Conservation (phyloP, 176 grass and related monocot genomes). For the Eragrostis curvula region DNA sequence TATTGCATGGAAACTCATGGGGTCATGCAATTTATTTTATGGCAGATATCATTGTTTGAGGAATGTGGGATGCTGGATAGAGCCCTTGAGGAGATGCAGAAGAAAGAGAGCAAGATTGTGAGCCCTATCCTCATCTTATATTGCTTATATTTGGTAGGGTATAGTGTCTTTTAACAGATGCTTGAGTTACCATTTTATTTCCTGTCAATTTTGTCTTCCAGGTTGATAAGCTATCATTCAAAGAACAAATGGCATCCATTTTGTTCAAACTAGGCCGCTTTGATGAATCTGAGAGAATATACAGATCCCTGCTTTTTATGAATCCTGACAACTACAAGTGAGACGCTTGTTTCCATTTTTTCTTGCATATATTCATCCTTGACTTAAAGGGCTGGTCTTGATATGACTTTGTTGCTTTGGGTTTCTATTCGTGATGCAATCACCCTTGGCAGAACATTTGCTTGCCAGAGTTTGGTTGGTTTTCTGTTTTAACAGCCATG, state of each 20-base stretch:
- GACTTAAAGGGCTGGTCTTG: background rate
- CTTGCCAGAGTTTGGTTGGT: background rate
- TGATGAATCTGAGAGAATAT: slow-evolving; percentile 83
- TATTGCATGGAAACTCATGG: slow-evolving; percentile 3
- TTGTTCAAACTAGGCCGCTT: slow-evolving; percentile 75
- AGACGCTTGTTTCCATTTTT: slow-evolving; percentile 13
- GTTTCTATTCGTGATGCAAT: background rate
- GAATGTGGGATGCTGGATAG: slow-evolving; percentile 85
- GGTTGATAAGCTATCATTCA: slow-evolving; percentile 93
- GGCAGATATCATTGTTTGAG: slow-evolving; percentile 89
- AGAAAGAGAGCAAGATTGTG: slow-evolving; percentile 92
- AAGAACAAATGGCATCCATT: slow-evolving; percentile 93
- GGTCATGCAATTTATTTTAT: slow-evolving; percentile 40
- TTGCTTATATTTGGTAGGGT: slow-evolving; percentile 3
- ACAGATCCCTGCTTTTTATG: slow-evolving; percentile 90
- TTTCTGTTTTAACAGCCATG: background rate
- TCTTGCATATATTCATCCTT: background rate
- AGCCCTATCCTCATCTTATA: slow-evolving; percentile 28
- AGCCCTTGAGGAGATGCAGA: slow-evolving; percentile 88
- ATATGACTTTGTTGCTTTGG: slow-evolving; percentile 19
- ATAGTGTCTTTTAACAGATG: background rate
- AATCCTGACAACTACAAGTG: slow-evolving; percentile 99
- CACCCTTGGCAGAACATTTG: background rate
- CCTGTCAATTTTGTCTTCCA: slow-evolving; percentile 50
- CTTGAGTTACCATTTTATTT: slow-evolving; percentile 27